phyloP scores from a whole-genome alignment of 148 eudicot genomes.

The Rhododendron williamsianum region DNA sequence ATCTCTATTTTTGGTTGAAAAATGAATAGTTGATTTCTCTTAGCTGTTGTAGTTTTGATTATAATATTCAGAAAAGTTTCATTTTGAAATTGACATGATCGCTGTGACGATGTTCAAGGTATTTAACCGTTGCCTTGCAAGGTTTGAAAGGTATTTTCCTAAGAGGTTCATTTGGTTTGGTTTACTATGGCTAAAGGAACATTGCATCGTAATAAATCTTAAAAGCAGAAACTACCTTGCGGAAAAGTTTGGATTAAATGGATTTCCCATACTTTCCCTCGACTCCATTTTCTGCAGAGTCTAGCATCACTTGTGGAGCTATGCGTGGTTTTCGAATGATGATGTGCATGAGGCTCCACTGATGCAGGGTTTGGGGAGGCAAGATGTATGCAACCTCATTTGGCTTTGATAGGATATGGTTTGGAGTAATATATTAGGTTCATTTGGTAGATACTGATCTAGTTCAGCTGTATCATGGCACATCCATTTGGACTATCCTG shows the following conservation, averaged over 20 bases:
- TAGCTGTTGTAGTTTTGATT: not conserved
- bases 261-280: not conserved
- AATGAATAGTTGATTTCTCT: not conserved
- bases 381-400: not conserved
- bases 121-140: not conserved
- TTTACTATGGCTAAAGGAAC: not conserved
- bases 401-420: not conserved
- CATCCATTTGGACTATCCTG: not conserved
- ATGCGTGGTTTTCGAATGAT: not conserved
- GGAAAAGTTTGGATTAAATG: not conserved
- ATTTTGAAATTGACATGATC: not conserved
- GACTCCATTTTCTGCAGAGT: not conserved
- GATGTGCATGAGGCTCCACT: not conserved
- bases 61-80: not conserved
- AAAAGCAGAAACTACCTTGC: not conserved
- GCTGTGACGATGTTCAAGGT: too few relatives aligned
- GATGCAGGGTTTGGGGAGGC: not conserved
- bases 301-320: not conserved
- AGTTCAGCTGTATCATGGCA: not conserved
- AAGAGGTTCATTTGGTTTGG: too few relatives aligned
- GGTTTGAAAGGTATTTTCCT: slow-evolving; percentile 1
- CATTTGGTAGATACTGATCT: not conserved
- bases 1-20: not conserved
- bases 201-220: not conserved
- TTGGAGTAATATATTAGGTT: not conserved